Evolutionary conservation across 2,329 filamentous ascomycete species (phyloP), one percentile per base, ranked within the genome.

Genomic region (Madurella mycetomatis): DNA sequence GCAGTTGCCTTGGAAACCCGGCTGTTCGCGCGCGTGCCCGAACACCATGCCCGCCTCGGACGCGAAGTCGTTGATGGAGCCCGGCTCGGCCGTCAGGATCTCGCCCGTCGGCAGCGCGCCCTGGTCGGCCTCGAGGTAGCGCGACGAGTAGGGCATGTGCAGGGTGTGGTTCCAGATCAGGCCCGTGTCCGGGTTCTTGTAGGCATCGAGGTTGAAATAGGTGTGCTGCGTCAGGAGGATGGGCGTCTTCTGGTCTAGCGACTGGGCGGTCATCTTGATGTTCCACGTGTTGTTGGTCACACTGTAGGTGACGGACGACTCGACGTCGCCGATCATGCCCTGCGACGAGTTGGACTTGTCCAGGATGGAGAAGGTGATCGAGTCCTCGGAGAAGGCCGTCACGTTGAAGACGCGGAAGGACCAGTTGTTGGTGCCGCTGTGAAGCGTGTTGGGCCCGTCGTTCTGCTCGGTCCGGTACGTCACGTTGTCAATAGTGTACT

Each of bases 151-250:
- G 16, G 83, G 83, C 61, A 85, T 71, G 66, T 82, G 70, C n/a
- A 86, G 72, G 7, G 78, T 84, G 70, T 86, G 79, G 68, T 85
- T 82, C 67, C 82, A 78, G 56, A 84, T 74, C 41, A 76, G 74
- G 39, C 76, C 67, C 3, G 79, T 79, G 31, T 74, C 70, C 1
- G 81, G 77, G 65, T 85, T 80, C 60, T 76, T 77, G 69, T 81
- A 86, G 13, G 79, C 83, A 61, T 86, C 83, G 19, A 87, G 74
- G 69, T 86, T 86, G 79, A 84, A 86, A 74, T 86, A 87, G 47
- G 80, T 82, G 69, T 86, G 84, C 42, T 83, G 82, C 32, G 79
- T 83, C 41, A 86, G 72, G 79, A 86, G 84, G 65, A 86, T 77
- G 1, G 83, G 74, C 4, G 74, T 74, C 61, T 68, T 69, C 25